Conservation (phyloP, 2,329 filamentous ascomycete genomes). For the Pseudocercospora musae region DNA sequence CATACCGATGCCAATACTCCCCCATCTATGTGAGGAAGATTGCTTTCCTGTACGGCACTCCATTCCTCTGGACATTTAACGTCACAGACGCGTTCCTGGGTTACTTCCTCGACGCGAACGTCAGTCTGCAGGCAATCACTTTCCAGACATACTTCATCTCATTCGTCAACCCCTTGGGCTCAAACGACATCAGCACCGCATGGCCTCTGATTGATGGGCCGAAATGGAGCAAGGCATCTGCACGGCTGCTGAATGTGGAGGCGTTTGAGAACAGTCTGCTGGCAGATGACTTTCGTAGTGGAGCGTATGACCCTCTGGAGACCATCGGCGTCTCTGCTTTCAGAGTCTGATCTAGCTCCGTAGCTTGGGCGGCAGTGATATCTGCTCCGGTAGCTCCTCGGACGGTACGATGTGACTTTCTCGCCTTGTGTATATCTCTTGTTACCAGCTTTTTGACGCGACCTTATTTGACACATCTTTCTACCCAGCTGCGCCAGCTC, state of each 20-base stretch:
- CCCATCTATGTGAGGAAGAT: no score
- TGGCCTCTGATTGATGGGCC: conserved; percentile 49
- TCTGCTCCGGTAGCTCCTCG: background rate
- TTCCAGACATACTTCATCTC: conserved; percentile 62
- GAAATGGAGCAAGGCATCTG: conserved; percentile 45
- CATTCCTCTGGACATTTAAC: conserved; percentile 74
- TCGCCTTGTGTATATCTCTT: no score
- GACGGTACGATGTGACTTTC: no score
- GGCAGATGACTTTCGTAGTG: conserved; percentile 48
- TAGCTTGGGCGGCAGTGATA: background rate
- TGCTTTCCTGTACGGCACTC: conserved; percentile 69
- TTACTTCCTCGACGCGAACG: background rate
- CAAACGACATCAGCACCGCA: conserved; percentile 52
- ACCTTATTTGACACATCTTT: background rate
- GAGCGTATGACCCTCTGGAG: background rate
- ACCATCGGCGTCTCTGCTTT: background rate
- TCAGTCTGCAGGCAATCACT: conserved; percentile 47
- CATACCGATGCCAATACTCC: background rate
- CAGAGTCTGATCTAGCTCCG: background rate
- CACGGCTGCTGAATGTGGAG: conserved; percentile 51
- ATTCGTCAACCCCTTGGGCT: conserved; percentile 68
- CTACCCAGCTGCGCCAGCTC: background rate
- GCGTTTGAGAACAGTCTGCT: conserved; percentile 39
- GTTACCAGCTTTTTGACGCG: no score
- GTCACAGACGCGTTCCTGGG: conserved; percentile 28